Conservation (phyloP, 1,139 yeast genomes). For the Sugiyamaella japonica region DNA sequence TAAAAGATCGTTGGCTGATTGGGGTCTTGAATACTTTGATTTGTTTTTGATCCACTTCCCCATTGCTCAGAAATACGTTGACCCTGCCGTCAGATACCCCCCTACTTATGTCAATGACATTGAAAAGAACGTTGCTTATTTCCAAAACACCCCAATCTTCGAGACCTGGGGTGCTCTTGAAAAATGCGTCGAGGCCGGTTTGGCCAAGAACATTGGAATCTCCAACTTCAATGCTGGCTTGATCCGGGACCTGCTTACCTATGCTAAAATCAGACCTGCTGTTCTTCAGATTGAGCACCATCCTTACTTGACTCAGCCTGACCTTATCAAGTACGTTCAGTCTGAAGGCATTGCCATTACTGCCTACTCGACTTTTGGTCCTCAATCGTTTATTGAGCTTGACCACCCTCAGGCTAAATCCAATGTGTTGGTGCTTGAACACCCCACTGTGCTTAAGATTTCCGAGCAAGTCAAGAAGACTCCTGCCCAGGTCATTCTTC, state of each 20-base stretch:
- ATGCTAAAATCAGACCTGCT: conserved; percentile 72
- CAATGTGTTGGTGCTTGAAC: conserved; percentile 56
- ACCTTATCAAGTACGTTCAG: conserved; percentile 63
- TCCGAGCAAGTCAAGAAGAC: conserved; percentile 55
- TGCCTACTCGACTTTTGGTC: conserved; percentile 75
- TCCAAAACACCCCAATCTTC: conserved; percentile 58
- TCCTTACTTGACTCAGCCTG: conserved; percentile 81
- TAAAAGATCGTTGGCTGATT: conserved; percentile 52
- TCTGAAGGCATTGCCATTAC: conserved; percentile 65
- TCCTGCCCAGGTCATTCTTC: conserved; percentile 62
- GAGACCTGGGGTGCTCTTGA: conserved; percentile 83
- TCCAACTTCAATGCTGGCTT: conserved; percentile 81
- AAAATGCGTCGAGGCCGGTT: conserved; percentile 58
- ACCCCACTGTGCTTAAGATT: conserved; percentile 49
- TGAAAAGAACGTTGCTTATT: conserved; percentile 50
- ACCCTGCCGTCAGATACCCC: conserved; percentile 69
- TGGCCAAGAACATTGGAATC: conserved; percentile 73
- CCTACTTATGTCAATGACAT: conserved; percentile 64
- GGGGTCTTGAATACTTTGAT: conserved; percentile 61
- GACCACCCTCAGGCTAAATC: conserved; percentile 51
- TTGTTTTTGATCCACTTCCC: conserved; percentile 68
- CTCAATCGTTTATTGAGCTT: conserved; percentile 60
- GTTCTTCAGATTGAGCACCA: conserved; percentile 90
- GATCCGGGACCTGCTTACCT: conserved; percentile 70
- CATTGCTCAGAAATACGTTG: conserved; percentile 50